Base-by-base conservation (phyloP, 352 stramenopile species). In the Phytophthora cactorum region DNA sequence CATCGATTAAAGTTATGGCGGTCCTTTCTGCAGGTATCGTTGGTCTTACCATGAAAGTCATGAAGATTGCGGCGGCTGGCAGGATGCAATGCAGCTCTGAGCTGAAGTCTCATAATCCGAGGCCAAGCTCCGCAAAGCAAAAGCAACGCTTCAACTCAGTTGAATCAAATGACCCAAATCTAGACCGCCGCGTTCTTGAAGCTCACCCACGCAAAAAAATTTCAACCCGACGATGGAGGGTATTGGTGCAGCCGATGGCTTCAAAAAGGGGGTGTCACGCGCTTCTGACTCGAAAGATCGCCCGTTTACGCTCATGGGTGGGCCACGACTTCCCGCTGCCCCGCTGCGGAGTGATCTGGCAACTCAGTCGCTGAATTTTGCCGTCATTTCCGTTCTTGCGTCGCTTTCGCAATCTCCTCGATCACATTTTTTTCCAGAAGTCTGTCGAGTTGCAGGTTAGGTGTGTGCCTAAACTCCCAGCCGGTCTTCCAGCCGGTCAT, bases 311-410 rank as follows among this genome's bases (percentile, higher is more conserved):
- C 58, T 51, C 43, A 27, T 63, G 59, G 59, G 50, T 62, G 60
- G 10, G 14, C 51, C 22, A 17, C 47, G 34, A 64, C 57, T 61
- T 66, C 63, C 56, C 57, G 41, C 47, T 27, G 45, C 44, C 17
- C 4, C n/a, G n/a, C 38, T 39, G 8, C n/a, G 28, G 39, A 60
- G 50, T 54, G 49, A 66, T 60, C 59, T 8, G 25, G 14, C n/a
- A 46, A 17, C 32, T 5, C 34, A 47, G 34, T 54, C 15, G 15
- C 41, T 47, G 41, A 27, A 43, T 43, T 10, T 25, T 3, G 10
- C n/a, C 3, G 27, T 68, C 66, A 73, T 52, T 73, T 73, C 27
- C 17, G 60, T 34, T 70, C 69, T 73, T 54, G 44, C 51, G n/a
- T 61, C 52, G 50, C 34, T 8, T 53, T 36, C 8, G 45, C 38